Conservation (phyloP, 495 filamentous ascomycete genomes). For the Halenospora varia region DNA sequence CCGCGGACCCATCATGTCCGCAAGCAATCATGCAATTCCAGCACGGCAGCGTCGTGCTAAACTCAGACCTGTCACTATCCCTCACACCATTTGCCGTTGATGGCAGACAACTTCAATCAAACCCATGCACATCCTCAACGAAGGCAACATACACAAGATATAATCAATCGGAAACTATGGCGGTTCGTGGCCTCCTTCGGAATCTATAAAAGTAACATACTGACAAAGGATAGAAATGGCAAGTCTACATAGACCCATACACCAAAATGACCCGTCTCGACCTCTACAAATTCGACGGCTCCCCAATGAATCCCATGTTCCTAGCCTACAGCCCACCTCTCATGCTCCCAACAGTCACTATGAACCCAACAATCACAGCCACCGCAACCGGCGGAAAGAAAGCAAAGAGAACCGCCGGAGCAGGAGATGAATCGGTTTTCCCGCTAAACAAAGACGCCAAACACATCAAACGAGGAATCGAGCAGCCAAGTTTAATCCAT, state of each 20-base stretch:
- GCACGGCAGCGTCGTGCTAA: constrained; percentile 51
- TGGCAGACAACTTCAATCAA: constrained; percentile 66
- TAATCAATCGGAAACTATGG: constrained; percentile 54
- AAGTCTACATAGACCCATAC: constrained; percentile 58
- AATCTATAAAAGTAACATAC: background rate
- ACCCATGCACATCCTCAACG: constrained; percentile 53
- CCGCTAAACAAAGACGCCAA: constrained; percentile 38
- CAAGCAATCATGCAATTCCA: constrained; percentile 74
- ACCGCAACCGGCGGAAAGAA: constrained; percentile 29
- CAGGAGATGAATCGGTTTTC: background rate
- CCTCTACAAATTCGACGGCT: constrained; percentile 60
- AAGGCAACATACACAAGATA: constrained; percentile 61
- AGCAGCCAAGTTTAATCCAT: constrained; percentile 29
- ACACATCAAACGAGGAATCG: constrained; percentile 27
- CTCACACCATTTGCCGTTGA: constrained; percentile 64
- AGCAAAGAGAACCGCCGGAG: constrained; percentile 17
- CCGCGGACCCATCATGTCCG: constrained; percentile 60
- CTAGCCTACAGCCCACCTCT: constrained; percentile 62
- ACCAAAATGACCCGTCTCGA: constrained; percentile 61
- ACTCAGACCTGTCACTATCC: constrained; percentile 53
- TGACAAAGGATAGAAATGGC: constrained; percentile 47
- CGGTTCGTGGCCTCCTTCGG: constrained; percentile 9
- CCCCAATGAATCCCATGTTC: constrained; percentile 71
- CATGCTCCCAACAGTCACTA: constrained; percentile 70
- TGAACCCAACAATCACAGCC: constrained; percentile 51